phyloP scores from a whole-genome alignment of 306 rosid species.

The Hylodesmum podocarpum region DNA sequence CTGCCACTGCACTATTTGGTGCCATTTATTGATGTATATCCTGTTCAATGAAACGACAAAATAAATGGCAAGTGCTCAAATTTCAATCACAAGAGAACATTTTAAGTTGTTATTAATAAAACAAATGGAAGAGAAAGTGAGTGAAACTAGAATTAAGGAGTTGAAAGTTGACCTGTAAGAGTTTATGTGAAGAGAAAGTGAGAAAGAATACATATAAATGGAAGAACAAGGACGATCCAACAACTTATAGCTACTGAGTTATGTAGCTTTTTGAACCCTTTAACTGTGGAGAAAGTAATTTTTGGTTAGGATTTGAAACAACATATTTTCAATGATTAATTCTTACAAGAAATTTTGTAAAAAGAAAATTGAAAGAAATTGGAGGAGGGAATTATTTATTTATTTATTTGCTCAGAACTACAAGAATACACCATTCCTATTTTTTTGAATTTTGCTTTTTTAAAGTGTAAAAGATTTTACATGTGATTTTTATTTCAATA shows the following conservation, averaged over 20 bases:
- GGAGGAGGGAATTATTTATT: neutral
- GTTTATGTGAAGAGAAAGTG: neutral
- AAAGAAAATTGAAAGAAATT: no score
- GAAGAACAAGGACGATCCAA: neutral
- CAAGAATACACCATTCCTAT: no score
- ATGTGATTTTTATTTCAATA: no score
- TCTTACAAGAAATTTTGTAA: neutral
- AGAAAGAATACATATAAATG: neutral
- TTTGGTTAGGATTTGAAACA: neutral
- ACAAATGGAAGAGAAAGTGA: neutral
- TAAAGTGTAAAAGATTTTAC: no score
- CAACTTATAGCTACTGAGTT: neutral
- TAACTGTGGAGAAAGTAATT: neutral
- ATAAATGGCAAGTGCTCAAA: neutral
- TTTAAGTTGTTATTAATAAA: neutral
- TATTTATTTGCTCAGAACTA: no score
- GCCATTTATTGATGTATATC: conserved; percentile 50
- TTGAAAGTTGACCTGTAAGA: neutral
- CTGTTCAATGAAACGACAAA: conserved; percentile 27
- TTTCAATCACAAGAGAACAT: neutral
- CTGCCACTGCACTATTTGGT: conserved; percentile 33
- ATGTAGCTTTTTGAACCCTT: no score
- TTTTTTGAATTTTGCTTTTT: no score
- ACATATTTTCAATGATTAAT: neutral
- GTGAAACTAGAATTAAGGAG: neutral